A percentile compares a stretch with the other conserved stretches of the same genome.
These are phyloP conservation scores for Haplosporangium gracile DNA, from an alignment of 192 early-diverging fungal species.

Conservation along the genomic window DNA sequence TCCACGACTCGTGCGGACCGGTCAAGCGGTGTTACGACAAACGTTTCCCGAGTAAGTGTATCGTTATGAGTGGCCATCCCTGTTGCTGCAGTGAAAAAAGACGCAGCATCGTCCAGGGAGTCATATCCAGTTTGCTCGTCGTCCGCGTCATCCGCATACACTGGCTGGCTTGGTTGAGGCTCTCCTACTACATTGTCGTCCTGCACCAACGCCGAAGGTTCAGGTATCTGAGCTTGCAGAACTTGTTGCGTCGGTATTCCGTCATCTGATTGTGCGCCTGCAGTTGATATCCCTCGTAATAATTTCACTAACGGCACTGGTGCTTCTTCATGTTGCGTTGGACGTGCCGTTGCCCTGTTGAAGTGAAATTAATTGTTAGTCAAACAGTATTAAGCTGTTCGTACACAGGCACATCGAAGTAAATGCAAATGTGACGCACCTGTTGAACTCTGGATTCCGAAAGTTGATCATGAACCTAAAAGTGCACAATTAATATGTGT, in stretches of 20 bases:
- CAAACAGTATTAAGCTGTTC: background rate
- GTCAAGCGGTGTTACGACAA: constrained; percentile 37
- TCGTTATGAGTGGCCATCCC: constrained; percentile 34
- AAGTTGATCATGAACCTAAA: constrained; percentile 49
- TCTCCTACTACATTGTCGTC: constrained; percentile 8
- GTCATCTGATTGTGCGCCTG: constrained; percentile 31
- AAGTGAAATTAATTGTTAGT: background rate
- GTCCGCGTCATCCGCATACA: constrained; percentile 47
- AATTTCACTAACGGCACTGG: constrained; percentile 35
- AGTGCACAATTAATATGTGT: background rate
- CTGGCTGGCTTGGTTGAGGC: background rate
- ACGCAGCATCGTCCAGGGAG: constrained; percentile 50
- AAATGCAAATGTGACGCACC: constrained; percentile 3
- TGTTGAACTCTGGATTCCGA: constrained; percentile 52
- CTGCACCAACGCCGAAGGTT: background rate
- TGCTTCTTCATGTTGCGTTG: constrained; percentile 19
- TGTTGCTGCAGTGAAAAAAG: constrained; percentile 51
- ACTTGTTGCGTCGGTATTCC: constrained; percentile 11
- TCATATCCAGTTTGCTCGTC: constrained; percentile 55
- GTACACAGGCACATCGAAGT: background rate
- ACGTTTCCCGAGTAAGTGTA: constrained; percentile 41
- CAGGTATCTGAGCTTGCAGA: background rate
- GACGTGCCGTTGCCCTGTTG: constrained; percentile 22
- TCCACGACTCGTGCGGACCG: constrained; percentile 44
- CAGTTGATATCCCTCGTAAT: constrained; percentile 26